phyloP scores from a whole-genome alignment of 306 rosid species.

The Oemleria cerasiformis region DNA sequence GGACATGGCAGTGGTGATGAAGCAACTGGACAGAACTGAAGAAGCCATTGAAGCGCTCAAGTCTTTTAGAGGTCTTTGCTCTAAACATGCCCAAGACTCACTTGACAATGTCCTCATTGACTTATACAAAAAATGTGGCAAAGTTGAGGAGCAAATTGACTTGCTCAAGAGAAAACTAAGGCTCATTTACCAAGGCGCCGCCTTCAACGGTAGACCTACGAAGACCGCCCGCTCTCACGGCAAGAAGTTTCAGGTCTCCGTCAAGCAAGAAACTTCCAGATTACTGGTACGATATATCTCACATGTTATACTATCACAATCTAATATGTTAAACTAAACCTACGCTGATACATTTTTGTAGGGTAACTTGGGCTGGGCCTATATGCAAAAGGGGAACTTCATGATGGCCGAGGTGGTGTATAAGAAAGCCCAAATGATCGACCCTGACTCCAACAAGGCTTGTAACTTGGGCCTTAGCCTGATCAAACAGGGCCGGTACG shows the following conservation, averaged over 20 bases:
- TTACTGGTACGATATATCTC: conserved; percentile 23
- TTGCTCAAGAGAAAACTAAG: conserved; percentile 51
- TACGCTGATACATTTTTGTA: background rate
- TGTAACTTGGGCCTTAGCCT: conserved; percentile 39
- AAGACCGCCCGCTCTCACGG: conserved; percentile 54
- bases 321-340: background rate
- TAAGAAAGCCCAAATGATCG: conserved; percentile 47
- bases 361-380: conserved; percentile 53
- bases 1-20: conserved; percentile 95
- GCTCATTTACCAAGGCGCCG: conserved; percentile 42
- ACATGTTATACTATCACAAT: background rate
- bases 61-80: conserved; percentile 62
- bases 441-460: conserved; percentile 44
- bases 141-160: conserved; percentile 75
- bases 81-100: conserved; percentile 86
- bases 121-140: conserved; percentile 86
- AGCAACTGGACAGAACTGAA: conserved; percentile 64
- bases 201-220: conserved; percentile 39
- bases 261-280: conserved; percentile 44
- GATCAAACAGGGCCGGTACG: conserved; percentile 36
- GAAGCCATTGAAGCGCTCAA: conserved; percentile 84
- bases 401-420: conserved; percentile 49
- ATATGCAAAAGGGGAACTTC: conserved; percentile 40
- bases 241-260: conserved; percentile 45
- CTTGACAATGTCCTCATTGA: conserved; percentile 87